A percentile compares a stretch with the other conserved stretches of the same genome.
These are phyloP conservation scores for Sporothrix sp. DNA, from an alignment of 2,329 filamentous ascomycete species.

Conservation along the genomic window DNA sequence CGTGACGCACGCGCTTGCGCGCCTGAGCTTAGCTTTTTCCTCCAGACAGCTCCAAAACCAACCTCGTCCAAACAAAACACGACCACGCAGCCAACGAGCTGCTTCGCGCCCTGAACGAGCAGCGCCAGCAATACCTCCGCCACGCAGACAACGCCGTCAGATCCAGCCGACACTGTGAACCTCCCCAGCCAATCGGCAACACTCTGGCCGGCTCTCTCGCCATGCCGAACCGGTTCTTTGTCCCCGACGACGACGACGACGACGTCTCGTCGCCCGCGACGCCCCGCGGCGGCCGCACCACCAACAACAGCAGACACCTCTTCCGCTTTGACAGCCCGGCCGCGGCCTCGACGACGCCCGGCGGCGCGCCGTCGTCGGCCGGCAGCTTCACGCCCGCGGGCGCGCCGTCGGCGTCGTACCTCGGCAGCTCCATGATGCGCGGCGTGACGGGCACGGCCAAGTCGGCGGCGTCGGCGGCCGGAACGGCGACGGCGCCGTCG, in stretches of 20 bases:
- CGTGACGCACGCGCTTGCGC: too few species aligned
- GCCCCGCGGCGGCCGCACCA: constrained; percentile 2
- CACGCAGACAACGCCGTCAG: too few species aligned
- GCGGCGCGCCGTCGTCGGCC: constrained; percentile 42
- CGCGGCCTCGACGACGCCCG: constrained; percentile 42
- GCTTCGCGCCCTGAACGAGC: too few species aligned
- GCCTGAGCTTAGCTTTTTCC: too few species aligned
- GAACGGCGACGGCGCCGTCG: constrained; percentile 1
- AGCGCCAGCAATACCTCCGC: too few species aligned
- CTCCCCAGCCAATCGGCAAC: too few species aligned
- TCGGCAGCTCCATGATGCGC: constrained; percentile 45
- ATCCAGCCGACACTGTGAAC: too few species aligned
- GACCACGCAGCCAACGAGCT: too few species aligned
- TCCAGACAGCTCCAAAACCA: too few species aligned
- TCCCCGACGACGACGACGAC: constrained; percentile 18
- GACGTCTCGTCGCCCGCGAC: constrained; percentile 15
- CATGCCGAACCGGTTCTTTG: constrained; percentile 16
- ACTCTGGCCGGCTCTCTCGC: too few species aligned
- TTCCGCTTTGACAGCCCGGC: constrained; percentile 32
- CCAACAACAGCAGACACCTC: constrained; percentile 19
- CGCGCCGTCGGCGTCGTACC: constrained; percentile 44
- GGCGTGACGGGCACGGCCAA: constrained; percentile 20
- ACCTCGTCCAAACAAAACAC: too few species aligned
- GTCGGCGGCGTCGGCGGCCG: neutral
- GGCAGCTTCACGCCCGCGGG: constrained; percentile 48